A percentile compares a stretch with the other conserved stretches of the same genome.
Conservation (phyloP, 2,329 filamentous ascomycete genomes). For the Cryphonectria japonica region DNA sequence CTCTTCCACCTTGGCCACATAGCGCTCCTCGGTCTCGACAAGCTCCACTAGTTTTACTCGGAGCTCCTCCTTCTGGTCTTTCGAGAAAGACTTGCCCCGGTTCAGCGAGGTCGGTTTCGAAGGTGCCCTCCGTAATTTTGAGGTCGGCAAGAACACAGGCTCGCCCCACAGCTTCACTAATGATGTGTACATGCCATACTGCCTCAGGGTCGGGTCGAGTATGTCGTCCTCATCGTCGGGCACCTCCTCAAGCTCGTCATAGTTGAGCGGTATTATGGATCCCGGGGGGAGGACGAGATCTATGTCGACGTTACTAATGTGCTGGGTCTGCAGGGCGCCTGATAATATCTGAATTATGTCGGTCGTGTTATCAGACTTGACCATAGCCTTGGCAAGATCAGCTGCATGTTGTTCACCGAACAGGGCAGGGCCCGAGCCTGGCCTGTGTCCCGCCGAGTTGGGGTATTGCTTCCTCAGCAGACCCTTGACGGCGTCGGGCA, state of each 20-base stretch:
- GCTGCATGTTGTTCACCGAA: conserved; percentile 94
- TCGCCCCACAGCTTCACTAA: conserved; percentile 81
- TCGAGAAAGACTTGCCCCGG: conserved; percentile 75
- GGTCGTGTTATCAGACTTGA: conserved; percentile 74
- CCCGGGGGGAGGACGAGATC: conserved; percentile 84
- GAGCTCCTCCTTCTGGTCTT: conserved; percentile 80
- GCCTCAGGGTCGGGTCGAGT: conserved; percentile 64
- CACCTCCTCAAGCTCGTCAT: conserved; percentile 62
- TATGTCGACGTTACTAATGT: conserved; percentile 82
- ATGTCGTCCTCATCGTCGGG: conserved; percentile 68
- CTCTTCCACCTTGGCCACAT: conserved; percentile 85
- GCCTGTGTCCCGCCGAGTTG: conserved; percentile 56
- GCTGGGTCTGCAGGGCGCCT: conserved; percentile 77
- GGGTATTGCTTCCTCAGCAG: conserved; percentile 66
- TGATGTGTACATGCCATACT: conserved; percentile 78
- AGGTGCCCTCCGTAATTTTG: conserved; percentile 80
- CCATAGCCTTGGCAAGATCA: conserved; percentile 83
- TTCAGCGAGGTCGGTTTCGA: conserved; percentile 84
- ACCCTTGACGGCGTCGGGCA: conserved; percentile 76
- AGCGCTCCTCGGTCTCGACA: conserved; percentile 91
- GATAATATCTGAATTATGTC: conserved; percentile 76
- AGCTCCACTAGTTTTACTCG: conserved; percentile 89
- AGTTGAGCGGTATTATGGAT: conserved; percentile 68
- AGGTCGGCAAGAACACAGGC: conserved; percentile 83
- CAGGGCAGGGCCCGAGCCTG: conserved; percentile 68